phyloP scores from a whole-genome alignment of 1,284 basidiomycete species.

The Moesziomyces sp. region DNA sequence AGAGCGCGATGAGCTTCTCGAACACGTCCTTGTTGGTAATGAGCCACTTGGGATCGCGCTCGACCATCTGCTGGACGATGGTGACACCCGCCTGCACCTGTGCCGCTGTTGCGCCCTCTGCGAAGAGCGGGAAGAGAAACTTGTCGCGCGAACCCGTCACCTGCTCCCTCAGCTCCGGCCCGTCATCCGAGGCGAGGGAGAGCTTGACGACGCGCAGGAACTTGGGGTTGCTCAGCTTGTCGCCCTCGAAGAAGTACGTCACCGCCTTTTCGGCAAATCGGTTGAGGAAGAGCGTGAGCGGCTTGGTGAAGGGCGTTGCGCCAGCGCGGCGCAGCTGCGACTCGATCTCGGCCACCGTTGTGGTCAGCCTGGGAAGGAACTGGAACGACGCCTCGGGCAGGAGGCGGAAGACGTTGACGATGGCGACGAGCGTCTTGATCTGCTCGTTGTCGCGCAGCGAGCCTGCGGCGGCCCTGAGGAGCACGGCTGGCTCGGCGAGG shows the following conservation, averaged over 20 bases:
- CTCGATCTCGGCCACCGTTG: slow-evolving; percentile 92
- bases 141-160: slow-evolving; percentile 44
- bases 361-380: slow-evolving; percentile 87
- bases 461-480: slow-evolving; percentile 59
- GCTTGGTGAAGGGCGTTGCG: slow-evolving; percentile 91
- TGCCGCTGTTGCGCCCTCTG: slow-evolving; percentile 37
- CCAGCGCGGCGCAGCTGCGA: slow-evolving; percentile 88
- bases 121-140: slow-evolving; percentile 57
- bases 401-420: slow-evolving; percentile 97
- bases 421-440: slow-evolving; percentile 89
- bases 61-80: slow-evolving; percentile 80
- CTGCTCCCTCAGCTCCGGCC: slow-evolving; percentile 55
- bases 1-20: slow-evolving; percentile 65
- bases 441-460: slow-evolving; percentile 80
- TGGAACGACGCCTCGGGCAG: slow-evolving; percentile 86
- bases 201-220: slow-evolving; percentile 61
- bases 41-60: slow-evolving; percentile 79
- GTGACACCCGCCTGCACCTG: slow-evolving; percentile 71
- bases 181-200: slow-evolving; percentile 56
- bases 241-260: slow-evolving; percentile 78
- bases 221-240: slow-evolving; percentile 74
- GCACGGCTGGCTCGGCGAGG: slow-evolving; percentile 58
- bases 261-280: slow-evolving; percentile 87
- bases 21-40: slow-evolving; percentile 63
- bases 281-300: slow-evolving; percentile 89